phyloP scores from a whole-genome alignment of 805 yeast genomes.

The Barnettozyma populi region DNA sequence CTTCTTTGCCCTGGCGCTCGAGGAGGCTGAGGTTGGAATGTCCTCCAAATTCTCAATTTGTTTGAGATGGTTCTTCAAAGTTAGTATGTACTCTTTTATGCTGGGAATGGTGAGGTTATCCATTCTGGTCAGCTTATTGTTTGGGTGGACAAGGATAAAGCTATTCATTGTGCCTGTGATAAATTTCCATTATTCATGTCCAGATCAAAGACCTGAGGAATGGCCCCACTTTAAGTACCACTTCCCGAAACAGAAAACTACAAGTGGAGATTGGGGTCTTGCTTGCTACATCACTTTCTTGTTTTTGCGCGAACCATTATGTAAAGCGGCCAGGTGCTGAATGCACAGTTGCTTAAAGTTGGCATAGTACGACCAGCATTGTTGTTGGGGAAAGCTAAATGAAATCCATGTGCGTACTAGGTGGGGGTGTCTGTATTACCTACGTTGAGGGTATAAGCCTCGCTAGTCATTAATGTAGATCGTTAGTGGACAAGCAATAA shows the following conservation, averaged over 20 bases:
- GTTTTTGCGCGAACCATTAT: neutral
- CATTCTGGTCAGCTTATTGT: constrained; percentile 20
- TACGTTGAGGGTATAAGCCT: no score
- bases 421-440: no score
- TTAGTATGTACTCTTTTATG: constrained; percentile 12
- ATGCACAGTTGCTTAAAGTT: no score
- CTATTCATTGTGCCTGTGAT: constrained; percentile 1
- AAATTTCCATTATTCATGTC: neutral
- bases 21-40: neutral
- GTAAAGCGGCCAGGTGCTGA: no score
- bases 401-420: no score
- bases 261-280: neutral
- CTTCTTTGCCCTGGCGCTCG: constrained; percentile 1
- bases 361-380: no score
- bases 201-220: neutral
- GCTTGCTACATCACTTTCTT: neutral
- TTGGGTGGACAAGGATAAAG: constrained; percentile 20
- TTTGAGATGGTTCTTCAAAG: constrained; percentile 11
- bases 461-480: no score
- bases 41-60: constrained; percentile 8
- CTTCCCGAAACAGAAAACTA: neutral
- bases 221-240: neutral
- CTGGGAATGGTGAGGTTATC: constrained; percentile 21
- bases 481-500: no score
- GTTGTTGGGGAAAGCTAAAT: no score